These are phyloP conservation scores for Starmerella geochares DNA, from an alignment of 805 yeast genomes.

Conservation along the genomic window DNA sequence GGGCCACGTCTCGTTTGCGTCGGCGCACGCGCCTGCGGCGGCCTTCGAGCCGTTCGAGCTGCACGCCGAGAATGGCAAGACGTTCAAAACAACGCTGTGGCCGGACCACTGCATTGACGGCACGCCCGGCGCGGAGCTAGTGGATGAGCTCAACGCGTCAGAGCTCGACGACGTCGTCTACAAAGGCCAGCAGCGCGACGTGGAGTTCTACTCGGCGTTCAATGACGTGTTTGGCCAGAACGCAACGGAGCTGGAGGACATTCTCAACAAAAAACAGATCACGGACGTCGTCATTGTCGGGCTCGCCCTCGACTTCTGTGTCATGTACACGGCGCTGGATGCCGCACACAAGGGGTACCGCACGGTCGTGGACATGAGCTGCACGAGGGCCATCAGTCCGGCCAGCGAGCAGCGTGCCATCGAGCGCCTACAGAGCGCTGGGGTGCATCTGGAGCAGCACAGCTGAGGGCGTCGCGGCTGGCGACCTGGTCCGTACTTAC, in stretches of 20 bases:
- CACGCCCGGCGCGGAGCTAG: slow-evolving; percentile 56
- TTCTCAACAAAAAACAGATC: slow-evolving; percentile 40
- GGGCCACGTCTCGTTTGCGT: slow-evolving; percentile 74
- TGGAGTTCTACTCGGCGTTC: slow-evolving; percentile 85
- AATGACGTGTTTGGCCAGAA: slow-evolving; percentile 66
- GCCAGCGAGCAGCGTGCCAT: slow-evolving; percentile 34
- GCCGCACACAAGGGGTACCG: slow-evolving; percentile 51
- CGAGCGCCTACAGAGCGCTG: slow-evolving; percentile 7
- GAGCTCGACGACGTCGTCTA: slow-evolving; percentile 40
- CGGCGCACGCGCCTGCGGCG: slow-evolving; percentile 39
- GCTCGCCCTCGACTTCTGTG: slow-evolving; percentile 80
- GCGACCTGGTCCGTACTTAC: no score
- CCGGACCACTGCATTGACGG: slow-evolving; percentile 83
- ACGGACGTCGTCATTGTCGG: slow-evolving; percentile 66
- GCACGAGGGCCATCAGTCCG: slow-evolving; percentile 37
- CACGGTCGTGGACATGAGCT: slow-evolving; percentile 50
- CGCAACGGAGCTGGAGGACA: slow-evolving; percentile 51
- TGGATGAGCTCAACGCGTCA: slow-evolving; percentile 38
- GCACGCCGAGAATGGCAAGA: slow-evolving; percentile 29
- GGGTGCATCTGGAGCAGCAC: slow-evolving; percentile 10
- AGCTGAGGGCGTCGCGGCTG: no score
- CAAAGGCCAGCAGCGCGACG: slow-evolving; percentile 61
- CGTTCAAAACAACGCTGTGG: slow-evolving; percentile 49
- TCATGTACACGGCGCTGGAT: slow-evolving; percentile 64
- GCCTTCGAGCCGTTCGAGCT: slow-evolving; percentile 41